Base-by-base conservation (phyloP, 805 yeast genomes). In the Kuraishia hungarica region DNA sequence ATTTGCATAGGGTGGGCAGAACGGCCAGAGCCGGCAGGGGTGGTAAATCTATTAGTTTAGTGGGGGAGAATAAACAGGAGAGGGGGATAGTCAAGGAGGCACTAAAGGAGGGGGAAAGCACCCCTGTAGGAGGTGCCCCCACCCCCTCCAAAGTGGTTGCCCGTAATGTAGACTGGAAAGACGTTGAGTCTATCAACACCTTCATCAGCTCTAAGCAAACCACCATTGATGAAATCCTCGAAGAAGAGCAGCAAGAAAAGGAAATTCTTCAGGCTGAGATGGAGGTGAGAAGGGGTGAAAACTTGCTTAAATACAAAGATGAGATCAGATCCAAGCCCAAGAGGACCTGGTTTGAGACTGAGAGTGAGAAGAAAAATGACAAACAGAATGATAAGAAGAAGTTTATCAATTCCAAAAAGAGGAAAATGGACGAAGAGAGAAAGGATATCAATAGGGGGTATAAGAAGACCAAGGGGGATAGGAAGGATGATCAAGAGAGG, bases 11-110 rank as follows among this genome's bases (percentile, higher is more conserved):
- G 77, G 97, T 94, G 57, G 99, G 99, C 72, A 89, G 99, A 80
- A 94, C 98, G 55, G 99, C 99, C 10, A 89, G 99, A 82, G 99
- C 97, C 53, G 98, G 98, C 21, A 83, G 98, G 72, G 89, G 88
- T 54, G 99, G 99, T 79, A 81, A 81, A 55, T 88, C 97, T 50
- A 86, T 94, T 48, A 86, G 97, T 1, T 84, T 94, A 71, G 99
- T 94, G 15, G 97, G 98, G 19, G 99, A 94, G 67, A 76, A 88
- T 0, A 76, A 89, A n/a, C 81, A 78, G 56, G 99, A 94, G 60
- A 83, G 99, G 71, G 74, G 79, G 51, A 89, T 94, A 62, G 98
- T 94, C n/a, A 91, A 89, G 67, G 89, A 84, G 19, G 96, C 96
- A 2, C 83, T 94, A 61, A 87, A 84, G 64, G 80, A 87, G 55